Percentiles rank a stretch among this genome's conserved stretches.
These are phyloP conservation scores for Kodamaea neixiangensis DNA, from an alignment of 805 yeast species.

Conservation along the genomic window DNA sequence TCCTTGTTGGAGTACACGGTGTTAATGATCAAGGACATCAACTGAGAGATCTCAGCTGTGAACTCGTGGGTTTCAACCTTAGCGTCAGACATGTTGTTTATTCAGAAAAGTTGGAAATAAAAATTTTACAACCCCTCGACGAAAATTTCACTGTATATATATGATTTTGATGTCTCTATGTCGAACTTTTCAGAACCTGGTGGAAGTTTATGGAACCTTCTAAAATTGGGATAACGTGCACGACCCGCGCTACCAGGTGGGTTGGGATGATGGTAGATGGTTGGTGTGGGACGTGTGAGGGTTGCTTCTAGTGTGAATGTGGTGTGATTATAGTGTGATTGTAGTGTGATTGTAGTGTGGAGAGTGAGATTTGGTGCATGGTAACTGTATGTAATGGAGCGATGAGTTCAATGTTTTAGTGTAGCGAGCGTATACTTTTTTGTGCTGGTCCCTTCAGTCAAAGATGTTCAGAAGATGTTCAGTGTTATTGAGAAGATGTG, in stretches of 20 bases:
- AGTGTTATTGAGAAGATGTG: too few species aligned
- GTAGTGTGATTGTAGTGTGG: too few species aligned
- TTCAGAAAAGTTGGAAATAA: constrained; percentile 3
- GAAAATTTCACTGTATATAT: constrained; percentile 8
- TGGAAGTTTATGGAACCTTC: constrained; percentile 12
- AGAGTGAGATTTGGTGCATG: too few species aligned
- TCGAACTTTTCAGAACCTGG: constrained; percentile 11
- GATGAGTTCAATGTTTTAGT: too few species aligned
- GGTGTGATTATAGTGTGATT: too few species aligned
- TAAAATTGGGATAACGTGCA: constrained; percentile 1
- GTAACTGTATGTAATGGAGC: too few species aligned
- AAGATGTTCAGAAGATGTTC: too few species aligned
- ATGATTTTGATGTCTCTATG: constrained; percentile 3
- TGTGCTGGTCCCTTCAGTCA: too few species aligned
- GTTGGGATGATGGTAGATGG: not conserved
- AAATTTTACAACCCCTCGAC: constrained; percentile 10
- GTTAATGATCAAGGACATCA: constrained; percentile 99
- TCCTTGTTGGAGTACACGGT: constrained; percentile 99
- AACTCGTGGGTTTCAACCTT: constrained; percentile 86
- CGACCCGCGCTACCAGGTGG: constrained; percentile 8
- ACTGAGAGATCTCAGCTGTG: constrained; percentile 99
- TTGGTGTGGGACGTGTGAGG: not conserved
- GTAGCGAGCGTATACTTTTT: too few species aligned
- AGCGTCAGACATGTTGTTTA: constrained; percentile 49
- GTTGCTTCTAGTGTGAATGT: not conserved